Percentiles rank a stretch among this genome's conserved stretches.
Evolutionary conservation across 1,139 yeast genomes (phyloP).

Genomic region (Meyerozyma guilliermondii): DNA sequence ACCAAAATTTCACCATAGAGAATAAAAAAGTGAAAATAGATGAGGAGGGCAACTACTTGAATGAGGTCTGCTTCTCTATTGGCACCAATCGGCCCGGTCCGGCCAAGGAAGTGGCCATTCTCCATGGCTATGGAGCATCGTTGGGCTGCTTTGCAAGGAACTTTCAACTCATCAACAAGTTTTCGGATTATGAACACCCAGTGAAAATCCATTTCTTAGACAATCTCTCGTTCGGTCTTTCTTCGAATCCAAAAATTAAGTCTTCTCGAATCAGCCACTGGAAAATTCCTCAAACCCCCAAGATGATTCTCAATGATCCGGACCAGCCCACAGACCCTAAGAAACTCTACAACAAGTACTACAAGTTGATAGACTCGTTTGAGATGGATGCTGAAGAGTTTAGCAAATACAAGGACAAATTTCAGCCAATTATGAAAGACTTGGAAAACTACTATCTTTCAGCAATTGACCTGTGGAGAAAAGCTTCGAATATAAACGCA

Average conservation of each 20-base stretch:
- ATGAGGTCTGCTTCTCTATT: constrained; percentile 26
- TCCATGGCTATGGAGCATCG: constrained; percentile 94
- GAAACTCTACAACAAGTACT: constrained; percentile 36
- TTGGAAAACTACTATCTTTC: constrained; percentile 32
- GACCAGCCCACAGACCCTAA: constrained; percentile 21
- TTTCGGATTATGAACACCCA: constrained; percentile 35
- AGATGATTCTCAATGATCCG: constrained; percentile 26
- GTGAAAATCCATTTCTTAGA: constrained; percentile 70
- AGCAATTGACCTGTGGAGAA: constrained; percentile 39
- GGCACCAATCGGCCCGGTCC: constrained; percentile 11
- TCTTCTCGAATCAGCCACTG: constrained; percentile 8
- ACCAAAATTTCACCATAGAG: constrained; percentile 16
- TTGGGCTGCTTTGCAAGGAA: constrained; percentile 81
- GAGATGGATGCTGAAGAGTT: constrained; percentile 24
- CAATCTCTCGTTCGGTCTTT: constrained; percentile 78
- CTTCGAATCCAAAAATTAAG: constrained; percentile 55
- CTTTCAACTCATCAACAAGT: constrained; percentile 43
- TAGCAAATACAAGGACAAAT: constrained; percentile 27
- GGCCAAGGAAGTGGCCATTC: constrained; percentile 49
- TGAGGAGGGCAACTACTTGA: constrained; percentile 24
- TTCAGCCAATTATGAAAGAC: constrained; percentile 37
- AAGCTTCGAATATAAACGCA: constrained; percentile 21
- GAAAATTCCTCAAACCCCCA: constrained; percentile 24
- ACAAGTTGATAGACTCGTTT: constrained; percentile 35
- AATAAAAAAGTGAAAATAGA: constrained; percentile 23